phyloP scores from a whole-genome alignment of 2,329 filamentous ascomycete genomes.

The Orbilia ellipsospora region DNA sequence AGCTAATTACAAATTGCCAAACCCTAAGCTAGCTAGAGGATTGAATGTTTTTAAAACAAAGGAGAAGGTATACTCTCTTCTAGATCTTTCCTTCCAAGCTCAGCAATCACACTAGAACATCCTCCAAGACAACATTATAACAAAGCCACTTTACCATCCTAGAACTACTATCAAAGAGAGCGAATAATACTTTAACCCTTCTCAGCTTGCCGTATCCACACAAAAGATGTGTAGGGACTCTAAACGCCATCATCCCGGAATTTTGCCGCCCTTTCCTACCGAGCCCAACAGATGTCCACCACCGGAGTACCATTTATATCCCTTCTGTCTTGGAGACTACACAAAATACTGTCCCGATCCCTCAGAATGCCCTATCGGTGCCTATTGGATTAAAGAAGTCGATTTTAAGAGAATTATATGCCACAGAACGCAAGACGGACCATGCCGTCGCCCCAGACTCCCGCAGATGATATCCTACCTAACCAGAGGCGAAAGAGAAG shows the following conservation, averaged over 20 bases:
- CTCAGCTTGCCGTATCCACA: background rate
- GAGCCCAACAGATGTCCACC: background rate
- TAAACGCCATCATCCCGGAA: background rate
- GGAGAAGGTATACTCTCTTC: no score
- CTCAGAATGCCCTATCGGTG: conserved; percentile 6
- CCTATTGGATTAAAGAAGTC: conserved; percentile 15
- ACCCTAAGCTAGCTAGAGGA: no score
- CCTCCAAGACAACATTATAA: background rate
- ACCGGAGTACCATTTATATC: conserved; percentile 26
- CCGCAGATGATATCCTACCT: background rate
- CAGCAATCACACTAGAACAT: background rate
- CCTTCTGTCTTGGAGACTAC: conserved; percentile 28
- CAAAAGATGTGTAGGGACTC: background rate
- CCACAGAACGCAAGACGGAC: background rate
- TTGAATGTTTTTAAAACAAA: no score
- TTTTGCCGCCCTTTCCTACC: conserved; percentile 17
- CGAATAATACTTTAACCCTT: no score
- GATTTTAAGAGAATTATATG: background rate
- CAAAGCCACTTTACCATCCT: background rate
- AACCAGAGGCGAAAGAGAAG: background rate
- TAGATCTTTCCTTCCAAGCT: no score
- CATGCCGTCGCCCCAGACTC: background rate
- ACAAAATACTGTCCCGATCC: conserved; percentile 36
- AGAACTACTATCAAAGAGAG: no score
- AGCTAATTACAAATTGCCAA: no score